Percentiles rank a stretch among this genome's conserved stretches.
phyloP scores from a whole-genome alignment of 2,329 filamentous ascomycete genomes.

The Cercospora sp. region DNA sequence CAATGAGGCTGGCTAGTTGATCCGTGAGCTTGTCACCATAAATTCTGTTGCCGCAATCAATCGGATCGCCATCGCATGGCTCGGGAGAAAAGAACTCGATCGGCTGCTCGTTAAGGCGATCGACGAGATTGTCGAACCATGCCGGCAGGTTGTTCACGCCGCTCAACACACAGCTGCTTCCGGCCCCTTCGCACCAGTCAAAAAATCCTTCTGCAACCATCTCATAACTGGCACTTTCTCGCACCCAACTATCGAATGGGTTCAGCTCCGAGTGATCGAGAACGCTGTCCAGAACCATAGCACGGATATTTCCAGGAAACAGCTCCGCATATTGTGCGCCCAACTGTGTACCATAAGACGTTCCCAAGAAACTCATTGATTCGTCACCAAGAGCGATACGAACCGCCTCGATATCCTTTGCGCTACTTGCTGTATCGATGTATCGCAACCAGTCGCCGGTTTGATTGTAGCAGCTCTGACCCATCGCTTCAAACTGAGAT shows the following conservation, averaged over 20 bases:
- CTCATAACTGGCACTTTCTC: not conserved
- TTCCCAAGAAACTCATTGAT: not conserved
- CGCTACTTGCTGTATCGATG: not conserved
- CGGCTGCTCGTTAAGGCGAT: not conserved
- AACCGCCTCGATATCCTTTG: not conserved
- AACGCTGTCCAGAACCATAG: not conserved
- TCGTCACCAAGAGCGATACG: not conserved
- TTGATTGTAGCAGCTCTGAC: not conserved
- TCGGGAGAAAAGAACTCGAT: not conserved
- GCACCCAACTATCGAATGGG: not conserved
- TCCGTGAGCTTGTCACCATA: not conserved
- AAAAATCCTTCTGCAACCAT: not conserved
- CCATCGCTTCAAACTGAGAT: not conserved
- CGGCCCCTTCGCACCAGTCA: not conserved
- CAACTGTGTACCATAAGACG: not conserved
- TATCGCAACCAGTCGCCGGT: not conserved
- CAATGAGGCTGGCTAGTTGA: not conserved
- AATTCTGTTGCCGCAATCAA: not conserved
- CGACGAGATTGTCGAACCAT: not conserved
- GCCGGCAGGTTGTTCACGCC: not conserved
- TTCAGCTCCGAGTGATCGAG: not conserved
- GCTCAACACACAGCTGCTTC: not conserved
- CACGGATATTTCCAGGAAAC: not conserved
- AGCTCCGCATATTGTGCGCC: not conserved
- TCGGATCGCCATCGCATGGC: not conserved